Conservation (phyloP, 176 grass and related monocot genomes). For the Oryza meyeriana region DNA sequence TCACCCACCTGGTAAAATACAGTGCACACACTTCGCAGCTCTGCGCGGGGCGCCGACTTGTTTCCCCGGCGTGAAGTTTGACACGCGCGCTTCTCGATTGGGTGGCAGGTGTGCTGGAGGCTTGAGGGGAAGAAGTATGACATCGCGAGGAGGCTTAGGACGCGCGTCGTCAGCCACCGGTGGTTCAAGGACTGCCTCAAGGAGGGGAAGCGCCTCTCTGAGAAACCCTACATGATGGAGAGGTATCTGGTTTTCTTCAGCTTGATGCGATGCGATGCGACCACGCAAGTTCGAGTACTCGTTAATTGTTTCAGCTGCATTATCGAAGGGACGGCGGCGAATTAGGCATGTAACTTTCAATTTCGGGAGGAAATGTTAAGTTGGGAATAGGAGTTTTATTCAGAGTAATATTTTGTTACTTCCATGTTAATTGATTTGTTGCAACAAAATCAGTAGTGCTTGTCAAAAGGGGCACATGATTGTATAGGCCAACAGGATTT, state of each 20-base stretch:
- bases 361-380: background rate
- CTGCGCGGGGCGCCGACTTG: background rate
- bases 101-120: conserved; percentile 70
- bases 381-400: background rate
- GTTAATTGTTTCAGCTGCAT: background rate
- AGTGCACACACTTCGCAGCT: background rate
- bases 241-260: conserved; percentile 47
- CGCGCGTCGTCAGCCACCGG: conserved; percentile 60
- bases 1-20: conserved; percentile 71
- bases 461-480: background rate
- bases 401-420: background rate
- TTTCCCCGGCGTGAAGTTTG: background rate
- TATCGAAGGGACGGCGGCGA: background rate
- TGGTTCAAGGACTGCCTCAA: conserved; percentile 81
- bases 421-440: background rate
- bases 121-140: conserved; percentile 90
- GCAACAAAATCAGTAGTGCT: background rate
- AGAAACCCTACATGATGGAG: conserved; percentile 59
- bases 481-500: background rate
- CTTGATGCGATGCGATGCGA: background rate
- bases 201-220: conserved; percentile 62
- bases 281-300: background rate
- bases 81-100: background rate
- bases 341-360: background rate
- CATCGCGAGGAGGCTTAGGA: conserved; percentile 50